Evolutionary conservation across 495 filamentous ascomycete genomes (phyloP), one percentile per base, ranked within the genome.

Genomic region (Neurospora sp.): DNA sequence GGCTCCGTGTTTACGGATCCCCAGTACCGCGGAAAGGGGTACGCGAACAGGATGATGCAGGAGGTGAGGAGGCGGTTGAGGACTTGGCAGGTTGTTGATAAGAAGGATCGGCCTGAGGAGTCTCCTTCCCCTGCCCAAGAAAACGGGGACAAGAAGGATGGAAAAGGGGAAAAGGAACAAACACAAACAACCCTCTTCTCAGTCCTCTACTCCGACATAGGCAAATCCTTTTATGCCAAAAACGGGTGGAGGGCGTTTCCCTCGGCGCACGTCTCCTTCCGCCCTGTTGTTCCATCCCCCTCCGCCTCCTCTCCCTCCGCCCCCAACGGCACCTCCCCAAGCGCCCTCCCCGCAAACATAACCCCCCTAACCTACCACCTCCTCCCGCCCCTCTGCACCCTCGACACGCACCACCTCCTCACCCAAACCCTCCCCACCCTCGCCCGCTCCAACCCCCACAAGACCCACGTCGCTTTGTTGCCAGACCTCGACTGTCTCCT

Each of bases 121-220:
- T 35, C 27, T 4, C 22, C 48, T 11, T 22, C 38, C 53, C 9
- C n/a, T 7, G 9, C 1, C 1, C 69, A 40, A 70, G 20, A 42
- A 27, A 5, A 70, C 76, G 37, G 73, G 70, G 69, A 31, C 3
- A 22, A 84, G 7, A 78, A 81, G 20, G 76, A 80, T 70, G 79
- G 79, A 31, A 80, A 53, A 10, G 12, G 40, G 40, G 0, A 41
- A 41, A 41, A 5, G 12, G 40, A 41, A 16, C 12, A 41, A 18
- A 6, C 3, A 12, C 37, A 42, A 10, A 48, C 68, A 39, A 69
- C 81, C 16, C 73, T 89, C 22, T 94, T 92, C 78, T 91, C 91
- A 10, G 88, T 95, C 35, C 81, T 99, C 40, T 99, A 91, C 82
- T 98, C 94, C 11, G 96, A 99, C 80, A 97, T 99, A 76, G 96